Base-by-base conservation (phyloP, 805 yeast genomes). In the Saturnispora dispora region DNA sequence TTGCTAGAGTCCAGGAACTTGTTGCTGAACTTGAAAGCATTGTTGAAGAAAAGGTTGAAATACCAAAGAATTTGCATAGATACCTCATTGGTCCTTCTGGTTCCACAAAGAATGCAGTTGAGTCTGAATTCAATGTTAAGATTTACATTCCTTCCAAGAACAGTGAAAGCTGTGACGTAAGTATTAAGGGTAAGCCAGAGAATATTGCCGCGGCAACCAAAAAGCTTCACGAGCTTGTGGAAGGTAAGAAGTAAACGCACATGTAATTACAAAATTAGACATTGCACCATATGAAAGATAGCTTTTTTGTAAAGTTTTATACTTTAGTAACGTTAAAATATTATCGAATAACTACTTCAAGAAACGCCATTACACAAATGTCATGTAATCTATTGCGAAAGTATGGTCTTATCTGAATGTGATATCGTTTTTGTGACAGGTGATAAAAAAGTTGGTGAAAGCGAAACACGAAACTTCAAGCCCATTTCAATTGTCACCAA, bases 31-130 rank as follows among this genome's bases (percentile, higher is more conserved):
- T 78, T 56, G 88, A 88, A 64, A 79, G 79, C 49, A 69, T 81
- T 46, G 70, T 75, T 47, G 68, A 72, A 39, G 83, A 74, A 56
- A 75, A 71, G 37, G 59, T 76, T 52, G 80, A 73, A 15, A 73
- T 91, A 59, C 79, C 93, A 40, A 79, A 81, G 63, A 84, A 81
- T 53, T 84, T 83, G 63, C 91, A 87, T 60, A 78, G 88, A 59
- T 74, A 80, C 9, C 62, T 91, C 48, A 79, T 91, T 65, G 98
- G 98, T 39, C 81, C 88, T 37, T 81, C 81, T 52, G 97, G 98
- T 43, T 61, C 79, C 11, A 76, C 77, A 53, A 87, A 91, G 68
- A 83, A 84, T 58, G 72, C 78, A 10, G 66, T 88, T 56, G 91
- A 88, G 70, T 71, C 77, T 15, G 87, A 84, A 60, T 86, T 76